Conservation (phyloP, 1,139 yeast genomes). For the Debaryomycetaceae sp. region DNA sequence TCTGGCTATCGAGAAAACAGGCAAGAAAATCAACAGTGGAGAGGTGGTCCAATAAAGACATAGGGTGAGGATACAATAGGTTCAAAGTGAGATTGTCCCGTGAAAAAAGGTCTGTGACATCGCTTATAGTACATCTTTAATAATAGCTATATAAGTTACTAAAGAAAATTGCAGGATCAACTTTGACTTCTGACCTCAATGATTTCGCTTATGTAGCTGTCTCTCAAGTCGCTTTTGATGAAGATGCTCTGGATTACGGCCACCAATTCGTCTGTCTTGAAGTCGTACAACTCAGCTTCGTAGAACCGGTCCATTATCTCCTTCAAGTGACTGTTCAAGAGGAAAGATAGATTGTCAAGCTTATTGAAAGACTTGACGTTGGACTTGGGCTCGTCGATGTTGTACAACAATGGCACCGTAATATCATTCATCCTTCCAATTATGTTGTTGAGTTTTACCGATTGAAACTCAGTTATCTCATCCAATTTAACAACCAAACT, state of each 20-base stretch:
- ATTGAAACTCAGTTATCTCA: constrained; percentile 39
- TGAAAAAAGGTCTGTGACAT: too few species aligned
- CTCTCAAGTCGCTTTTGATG: constrained; percentile 67
- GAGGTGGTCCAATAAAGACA: constrained; percentile 30
- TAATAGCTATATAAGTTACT: neutral
- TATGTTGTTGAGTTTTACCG: constrained; percentile 26
- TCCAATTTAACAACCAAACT: constrained; percentile 22
- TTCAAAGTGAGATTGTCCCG: neutral
- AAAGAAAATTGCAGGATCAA: neutral
- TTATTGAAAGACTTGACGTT: constrained; percentile 34
- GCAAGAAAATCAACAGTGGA: constrained; percentile 77
- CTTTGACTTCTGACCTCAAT: constrained; percentile 20
- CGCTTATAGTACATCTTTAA: too few species aligned
- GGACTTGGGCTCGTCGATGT: constrained; percentile 13
- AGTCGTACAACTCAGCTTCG: constrained; percentile 71
- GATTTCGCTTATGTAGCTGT: constrained; percentile 60
- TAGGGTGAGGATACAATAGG: neutral
- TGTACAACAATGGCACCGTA: constrained; percentile 13
- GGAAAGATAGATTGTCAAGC: constrained; percentile 39
- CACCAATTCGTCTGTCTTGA: constrained; percentile 64
- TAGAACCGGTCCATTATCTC: constrained; percentile 70
- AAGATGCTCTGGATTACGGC: constrained; percentile 57
- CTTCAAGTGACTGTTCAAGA: constrained; percentile 55
- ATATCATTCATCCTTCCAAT: constrained; percentile 18
- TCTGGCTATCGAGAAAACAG: constrained; percentile 82